A percentile compares a stretch with the other conserved stretches of the same genome.
Conservation (phyloP, 2,329 filamentous ascomycete species). For the Hymenoscyphus occultus region DNA sequence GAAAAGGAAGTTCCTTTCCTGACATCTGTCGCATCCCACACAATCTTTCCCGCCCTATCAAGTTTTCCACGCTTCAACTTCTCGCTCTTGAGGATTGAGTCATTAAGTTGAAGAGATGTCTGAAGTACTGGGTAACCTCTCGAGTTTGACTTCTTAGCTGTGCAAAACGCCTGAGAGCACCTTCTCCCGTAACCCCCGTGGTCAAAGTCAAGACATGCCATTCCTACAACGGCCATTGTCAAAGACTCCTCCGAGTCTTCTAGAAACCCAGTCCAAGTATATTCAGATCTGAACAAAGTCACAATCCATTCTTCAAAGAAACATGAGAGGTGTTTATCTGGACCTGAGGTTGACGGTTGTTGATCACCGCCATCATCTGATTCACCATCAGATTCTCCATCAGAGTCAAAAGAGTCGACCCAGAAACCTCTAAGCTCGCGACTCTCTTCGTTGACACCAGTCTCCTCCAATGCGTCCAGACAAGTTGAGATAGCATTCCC, state of each 20-base stretch:
- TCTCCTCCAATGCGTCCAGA: constrained; percentile 16
- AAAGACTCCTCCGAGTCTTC: constrained; percentile 18
- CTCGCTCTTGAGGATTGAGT: background rate
- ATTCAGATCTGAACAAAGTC: constrained; percentile 12
- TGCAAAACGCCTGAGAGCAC: background rate
- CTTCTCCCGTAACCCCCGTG: constrained; percentile 10
- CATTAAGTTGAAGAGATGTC: constrained; percentile 2
- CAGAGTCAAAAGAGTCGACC: constrained; percentile 18
- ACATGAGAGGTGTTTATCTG: background rate
- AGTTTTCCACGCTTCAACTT: background rate
- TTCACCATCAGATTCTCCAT: constrained; percentile 17
- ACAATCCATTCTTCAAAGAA: constrained; percentile 11
- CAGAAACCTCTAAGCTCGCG: constrained; percentile 19
- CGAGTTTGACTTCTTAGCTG: background rate
- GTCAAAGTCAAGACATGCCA: constrained; percentile 19
- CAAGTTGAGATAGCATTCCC: constrained; percentile 19
- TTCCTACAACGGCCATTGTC: constrained; percentile 18
- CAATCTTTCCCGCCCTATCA: no score
- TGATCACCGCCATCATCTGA: background rate
- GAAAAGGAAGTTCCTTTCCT: constrained; percentile 1
- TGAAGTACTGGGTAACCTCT: background rate
- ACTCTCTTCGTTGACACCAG: constrained; percentile 18
- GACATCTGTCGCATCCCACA: constrained; percentile 4
- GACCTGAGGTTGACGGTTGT: background rate
- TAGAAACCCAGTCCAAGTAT: constrained; percentile 17